Percentiles rank a stretch among this genome's conserved stretches.
These are phyloP conservation scores for Rubia tinctorum DNA, from an alignment of 305 asterid genomes.

Conservation along the genomic window DNA sequence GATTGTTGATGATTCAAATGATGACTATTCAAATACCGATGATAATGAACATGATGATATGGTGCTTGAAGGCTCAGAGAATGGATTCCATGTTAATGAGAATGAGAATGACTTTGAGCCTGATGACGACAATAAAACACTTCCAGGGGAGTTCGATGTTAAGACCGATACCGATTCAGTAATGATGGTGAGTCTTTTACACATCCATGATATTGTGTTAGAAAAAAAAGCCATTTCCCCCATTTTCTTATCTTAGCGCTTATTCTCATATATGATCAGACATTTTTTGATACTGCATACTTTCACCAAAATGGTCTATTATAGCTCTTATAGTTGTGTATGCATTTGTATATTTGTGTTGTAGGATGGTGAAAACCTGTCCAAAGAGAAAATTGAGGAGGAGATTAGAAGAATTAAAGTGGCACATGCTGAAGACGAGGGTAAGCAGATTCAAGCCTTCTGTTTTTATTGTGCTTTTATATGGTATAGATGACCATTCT, in stretches of 20 bases:
- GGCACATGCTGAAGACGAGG: conserved; percentile 92
- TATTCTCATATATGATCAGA: neutral
- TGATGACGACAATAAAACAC: conserved; percentile 77
- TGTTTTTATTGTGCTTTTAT: neutral
- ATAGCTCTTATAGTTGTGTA: neutral
- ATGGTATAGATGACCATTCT: conserved; percentile 2
- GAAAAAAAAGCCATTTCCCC: neutral
- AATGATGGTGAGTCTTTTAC: conserved; percentile 59
- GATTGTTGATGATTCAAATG: conserved; percentile 81
- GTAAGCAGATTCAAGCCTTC: conserved; percentile 34
- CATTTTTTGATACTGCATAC: neutral
- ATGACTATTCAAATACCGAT: conserved; percentile 59
- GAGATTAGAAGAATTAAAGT: conserved; percentile 84
- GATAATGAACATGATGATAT: conserved; percentile 70
- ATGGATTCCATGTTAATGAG: conserved; percentile 35
- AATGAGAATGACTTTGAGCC: conserved; percentile 44
- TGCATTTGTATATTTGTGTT: conserved; percentile 18
- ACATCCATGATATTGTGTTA: neutral
- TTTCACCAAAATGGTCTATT: neutral
- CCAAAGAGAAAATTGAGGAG: conserved; percentile 85
- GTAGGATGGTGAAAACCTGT: conserved; percentile 76
- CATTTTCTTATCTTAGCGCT: neutral
- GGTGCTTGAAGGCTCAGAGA: conserved; percentile 69
- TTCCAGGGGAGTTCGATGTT: conserved; percentile 67
- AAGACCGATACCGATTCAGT: conserved; percentile 72